Base-by-base conservation (phyloP, 2,329 filamentous ascomycete species). In the Pyricularia grisea region DNA sequence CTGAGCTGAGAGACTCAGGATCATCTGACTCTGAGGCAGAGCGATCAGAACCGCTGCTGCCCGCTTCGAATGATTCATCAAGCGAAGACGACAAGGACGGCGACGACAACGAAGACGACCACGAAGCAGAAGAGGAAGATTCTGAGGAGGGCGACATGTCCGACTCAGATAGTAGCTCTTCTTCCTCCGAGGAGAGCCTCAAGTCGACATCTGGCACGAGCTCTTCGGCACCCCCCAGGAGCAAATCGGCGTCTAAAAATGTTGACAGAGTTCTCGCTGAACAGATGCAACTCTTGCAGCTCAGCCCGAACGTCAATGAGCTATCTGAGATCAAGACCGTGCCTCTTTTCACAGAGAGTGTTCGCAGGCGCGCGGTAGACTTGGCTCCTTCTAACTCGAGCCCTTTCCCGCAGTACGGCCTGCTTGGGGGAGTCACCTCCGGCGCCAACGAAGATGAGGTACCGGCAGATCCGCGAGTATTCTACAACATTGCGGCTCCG, bases 401-500 rank as follows among this genome's bases (percentile, higher is more conserved):
- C 14, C 63, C 27, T 7, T 67, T 67, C 20, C 30, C 66, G 1
- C 66, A 67, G 66, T 60, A 67, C 30, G 66, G 66, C 3, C 27
- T 67, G 17, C 66, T 67, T 61, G 12, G 42, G 7, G 50, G 14
- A 9, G 27, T 58, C 36, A 10, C 30, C 20, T 25, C 50, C 6
- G 30, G 14, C 5, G 50, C 30, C 17, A 9, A 36, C 4, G 23
- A 20, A 14, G 6, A 25, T 23, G 42, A 55, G 5, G 66, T 28
- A 5, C 9, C 50, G 1, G 28, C 69, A 1, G 77, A 79, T 23
- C 74, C 76, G 1, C 74, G 82, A 0, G 67, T 84, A 0, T 83
- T 81, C 61, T 81, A 82, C 74, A 85, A 85, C 67, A 77, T 84
- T 2, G 73, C 81, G 0, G 76, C 78, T 0, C 88, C 88, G 0